Evolutionary conservation across 805 yeast genomes (phyloP), one percentile per base, ranked within the genome.

Genomic region (Candida succiphila): DNA sequence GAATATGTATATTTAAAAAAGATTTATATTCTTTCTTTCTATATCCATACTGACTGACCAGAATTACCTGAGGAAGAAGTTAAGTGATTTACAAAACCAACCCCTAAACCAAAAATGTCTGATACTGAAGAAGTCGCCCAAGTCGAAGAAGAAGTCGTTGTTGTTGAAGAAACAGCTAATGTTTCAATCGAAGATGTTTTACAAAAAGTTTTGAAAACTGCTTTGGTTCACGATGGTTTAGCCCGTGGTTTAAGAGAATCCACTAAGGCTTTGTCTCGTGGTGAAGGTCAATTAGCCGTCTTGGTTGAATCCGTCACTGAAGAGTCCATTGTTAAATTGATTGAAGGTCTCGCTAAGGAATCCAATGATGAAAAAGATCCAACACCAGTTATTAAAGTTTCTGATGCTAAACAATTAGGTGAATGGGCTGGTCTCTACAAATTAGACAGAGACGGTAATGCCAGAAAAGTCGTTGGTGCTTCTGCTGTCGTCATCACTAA

Each of bases 231-330:
- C 77, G 96, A 89, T 67, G 98, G 99, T 73, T 85, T 92, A 71
- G 97, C 97, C 67, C 89, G 99, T 78, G 99, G 99, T 80, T 81
- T 92, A 69, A 92, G 97, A 80, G 98, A 92, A 78, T 94, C 97
- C 53, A 85, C 96, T 63, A 92, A 92, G 84, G 97, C 96, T 69
- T 78, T 92, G 55, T 77, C 95, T 61, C 77, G 86, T 69, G 86
- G 95, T 68, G 94, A 88, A 72, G 99, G 96, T 56, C 94, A 89
- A 73, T 76, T 92, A 66, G 82, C 88, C 74, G 95, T 92, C 63
- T 76, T 92, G 58, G 87, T 94, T 71, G 96, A 89, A 75, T 78
- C 97, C 53, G 96, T 92, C 65, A 92, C 96, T 60, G 98, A 92
- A 79, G 94, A 77, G 58, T 79, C 92, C 54, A 92, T 92, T 75